Conservation (phyloP, 176 grass and related monocot genomes). For the Avena insularis region DNA sequence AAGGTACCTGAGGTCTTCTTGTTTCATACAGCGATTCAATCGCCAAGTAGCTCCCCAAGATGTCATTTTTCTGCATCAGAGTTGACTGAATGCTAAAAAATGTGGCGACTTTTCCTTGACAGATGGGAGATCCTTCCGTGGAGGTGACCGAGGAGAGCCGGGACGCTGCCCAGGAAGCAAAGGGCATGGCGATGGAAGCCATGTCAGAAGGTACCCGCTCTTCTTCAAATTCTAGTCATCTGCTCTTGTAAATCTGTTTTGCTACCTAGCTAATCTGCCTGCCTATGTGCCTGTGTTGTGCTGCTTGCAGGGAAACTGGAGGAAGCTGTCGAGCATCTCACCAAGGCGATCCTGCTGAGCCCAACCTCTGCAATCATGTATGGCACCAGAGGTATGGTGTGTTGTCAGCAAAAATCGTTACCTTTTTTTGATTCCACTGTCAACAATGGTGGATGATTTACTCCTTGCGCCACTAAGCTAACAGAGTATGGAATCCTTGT, state of each 20-base stretch:
- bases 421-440: too few relatives aligned
- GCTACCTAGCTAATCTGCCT: too few relatives aligned
- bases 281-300: too few relatives aligned
- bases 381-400: conserved; percentile 74
- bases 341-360: conserved; percentile 82
- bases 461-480: neutral
- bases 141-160: conserved; percentile 92
- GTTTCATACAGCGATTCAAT: too few relatives aligned
- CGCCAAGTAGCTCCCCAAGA: too few relatives aligned
- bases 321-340: conserved; percentile 90
- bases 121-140: conserved; percentile 86
- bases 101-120: neutral
- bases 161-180: conserved; percentile 87
- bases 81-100: neutral
- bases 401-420: neutral
- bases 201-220: conserved; percentile 75
- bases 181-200: conserved; percentile 83
- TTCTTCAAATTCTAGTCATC: neutral
- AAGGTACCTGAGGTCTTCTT: conserved; percentile 47
- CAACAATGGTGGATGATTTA: neutral
- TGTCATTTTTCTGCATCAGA: neutral
- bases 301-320: conserved; percentile 67
- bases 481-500: neutral
- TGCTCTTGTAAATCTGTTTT: too few relatives aligned
- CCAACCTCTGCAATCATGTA: conserved; percentile 97